Conservation (phyloP, 116 monocot species). For the Papilionanthe hybrid region DNA sequence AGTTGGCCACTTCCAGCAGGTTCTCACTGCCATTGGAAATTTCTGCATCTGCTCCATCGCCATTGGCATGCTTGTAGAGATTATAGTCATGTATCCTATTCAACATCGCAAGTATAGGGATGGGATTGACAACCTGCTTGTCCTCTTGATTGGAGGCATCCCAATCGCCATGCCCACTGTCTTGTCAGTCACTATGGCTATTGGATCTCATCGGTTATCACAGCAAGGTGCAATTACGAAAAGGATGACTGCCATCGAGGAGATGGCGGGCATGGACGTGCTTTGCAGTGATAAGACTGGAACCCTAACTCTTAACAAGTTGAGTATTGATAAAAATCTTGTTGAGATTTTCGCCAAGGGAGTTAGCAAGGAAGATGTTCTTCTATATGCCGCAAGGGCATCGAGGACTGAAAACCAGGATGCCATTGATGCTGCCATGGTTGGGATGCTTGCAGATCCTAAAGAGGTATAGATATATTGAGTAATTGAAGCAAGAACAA, state of each 20-base stretch:
- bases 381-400: conserved; percentile 75
- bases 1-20: conserved; percentile 65
- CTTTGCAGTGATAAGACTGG: conserved; percentile 44
- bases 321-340: conserved; percentile 27
- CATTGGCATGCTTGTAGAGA: conserved; percentile 52
- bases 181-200: conserved; percentile 45
- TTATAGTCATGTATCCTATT: conserved; percentile 74
- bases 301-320: conserved; percentile 26
- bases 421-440: conserved; percentile 94
- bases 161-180: conserved; percentile 55
- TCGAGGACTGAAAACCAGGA: conserved; percentile 93
- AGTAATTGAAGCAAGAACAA: neutral
- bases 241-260: conserved; percentile 53
- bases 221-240: conserved; percentile 46
- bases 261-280: conserved; percentile 51
- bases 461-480: conserved; percentile 59
- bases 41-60: conserved; percentile 71
- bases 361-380: conserved; percentile 69
- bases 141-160: conserved; percentile 59
- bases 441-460: conserved; percentile 95
- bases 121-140: conserved; percentile 64
- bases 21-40: conserved; percentile 66
- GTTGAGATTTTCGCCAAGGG: conserved; percentile 40
- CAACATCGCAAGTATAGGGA: conserved; percentile 47
- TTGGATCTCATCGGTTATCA: conserved; percentile 36